These are phyloP conservation scores for Tylopilus balloui DNA, from an alignment of 768 basidiomycete genomes.

Conservation along the genomic window DNA sequence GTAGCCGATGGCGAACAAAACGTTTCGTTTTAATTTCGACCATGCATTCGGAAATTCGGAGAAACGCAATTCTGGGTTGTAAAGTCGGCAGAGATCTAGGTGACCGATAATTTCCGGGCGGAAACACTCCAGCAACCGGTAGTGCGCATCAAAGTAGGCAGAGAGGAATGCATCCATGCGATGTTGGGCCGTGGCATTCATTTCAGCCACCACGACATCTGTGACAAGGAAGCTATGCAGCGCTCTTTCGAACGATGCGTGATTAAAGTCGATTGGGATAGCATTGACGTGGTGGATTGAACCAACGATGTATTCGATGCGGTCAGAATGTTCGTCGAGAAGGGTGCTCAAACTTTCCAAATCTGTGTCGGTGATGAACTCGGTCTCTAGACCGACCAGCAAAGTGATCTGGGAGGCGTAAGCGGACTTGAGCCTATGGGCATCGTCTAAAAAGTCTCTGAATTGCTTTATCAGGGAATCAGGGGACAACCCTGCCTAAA, in stretches of 20 bases:
- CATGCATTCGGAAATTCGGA: conserved; percentile 55
- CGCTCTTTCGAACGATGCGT: conserved; percentile 59
- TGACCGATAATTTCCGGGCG: conserved; percentile 91
- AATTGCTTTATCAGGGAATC: conserved; percentile 60
- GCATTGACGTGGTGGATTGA: conserved; percentile 87
- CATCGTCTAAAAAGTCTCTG: conserved; percentile 68
- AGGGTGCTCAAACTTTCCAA: conserved; percentile 52
- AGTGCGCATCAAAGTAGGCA: conserved; percentile 85
- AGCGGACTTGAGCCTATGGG: conserved; percentile 61
- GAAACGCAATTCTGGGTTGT: conserved; percentile 59
- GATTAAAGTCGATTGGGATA: conserved; percentile 91
- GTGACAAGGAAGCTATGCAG: conserved; percentile 42
- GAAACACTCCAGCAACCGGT: conserved; percentile 60
- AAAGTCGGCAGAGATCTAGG: conserved; percentile 88
- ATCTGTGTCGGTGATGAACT: conserved; percentile 72
- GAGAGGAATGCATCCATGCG: conserved; percentile 48
- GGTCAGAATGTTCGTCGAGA: conserved; percentile 42
- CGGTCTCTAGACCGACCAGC: conserved; percentile 90
- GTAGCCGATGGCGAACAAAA: conserved; percentile 66
- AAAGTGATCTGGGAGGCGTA: conserved; percentile 69
- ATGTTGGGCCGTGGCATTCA: conserved; percentile 21
- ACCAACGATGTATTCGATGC: conserved; percentile 87
- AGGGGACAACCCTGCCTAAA: conserved; percentile 52
- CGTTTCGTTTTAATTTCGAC: conserved; percentile 68
- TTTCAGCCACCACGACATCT: conserved; percentile 21